A percentile compares a stretch with the other conserved stretches of the same genome.
These are phyloP conservation scores for Simmondsia chinensis DNA, from an alignment of 148 eudicot species.

Conservation along the genomic window DNA sequence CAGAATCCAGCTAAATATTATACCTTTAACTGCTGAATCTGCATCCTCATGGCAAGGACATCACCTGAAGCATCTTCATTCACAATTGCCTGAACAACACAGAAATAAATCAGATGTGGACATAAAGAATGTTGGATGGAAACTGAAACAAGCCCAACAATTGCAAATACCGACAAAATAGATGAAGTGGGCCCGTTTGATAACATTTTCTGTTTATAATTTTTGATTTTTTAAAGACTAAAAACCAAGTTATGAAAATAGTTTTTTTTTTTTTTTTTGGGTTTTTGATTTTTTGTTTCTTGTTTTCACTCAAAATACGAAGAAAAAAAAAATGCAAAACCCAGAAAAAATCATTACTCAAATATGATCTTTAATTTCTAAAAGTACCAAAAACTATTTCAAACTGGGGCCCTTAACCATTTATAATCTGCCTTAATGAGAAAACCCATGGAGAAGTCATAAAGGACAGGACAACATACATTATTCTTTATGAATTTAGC, in stretches of 20 bases:
- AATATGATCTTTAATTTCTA: no score
- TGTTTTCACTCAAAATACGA: background rate
- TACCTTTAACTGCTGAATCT: constrained; percentile 96
- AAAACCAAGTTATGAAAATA: no score
- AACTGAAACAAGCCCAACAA: background rate
- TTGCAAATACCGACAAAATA: background rate
- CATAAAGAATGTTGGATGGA: no score
- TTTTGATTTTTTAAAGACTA: no score
- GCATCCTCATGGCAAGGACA: constrained; percentile 88
- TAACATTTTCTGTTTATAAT: no score
- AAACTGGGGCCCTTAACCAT: no score
- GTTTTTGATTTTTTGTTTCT: no score
- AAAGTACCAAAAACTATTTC: no score
- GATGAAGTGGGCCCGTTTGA: no score
- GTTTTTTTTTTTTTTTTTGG: no score
- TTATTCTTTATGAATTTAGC: constrained; percentile 96
- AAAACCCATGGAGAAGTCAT: background rate
- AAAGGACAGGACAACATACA: constrained; percentile 35
- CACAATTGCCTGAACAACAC: constrained; percentile 84
- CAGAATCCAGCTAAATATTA: background rate
- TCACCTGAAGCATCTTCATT: constrained; percentile 99
- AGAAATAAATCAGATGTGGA: no score
- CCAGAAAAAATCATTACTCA: background rate
- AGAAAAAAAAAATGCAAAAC: background rate
- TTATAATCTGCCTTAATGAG: no score